These are phyloP conservation scores for Macroventuria anomochaeta DNA, from an alignment of 2,329 filamentous ascomycete genomes.

Conservation along the genomic window DNA sequence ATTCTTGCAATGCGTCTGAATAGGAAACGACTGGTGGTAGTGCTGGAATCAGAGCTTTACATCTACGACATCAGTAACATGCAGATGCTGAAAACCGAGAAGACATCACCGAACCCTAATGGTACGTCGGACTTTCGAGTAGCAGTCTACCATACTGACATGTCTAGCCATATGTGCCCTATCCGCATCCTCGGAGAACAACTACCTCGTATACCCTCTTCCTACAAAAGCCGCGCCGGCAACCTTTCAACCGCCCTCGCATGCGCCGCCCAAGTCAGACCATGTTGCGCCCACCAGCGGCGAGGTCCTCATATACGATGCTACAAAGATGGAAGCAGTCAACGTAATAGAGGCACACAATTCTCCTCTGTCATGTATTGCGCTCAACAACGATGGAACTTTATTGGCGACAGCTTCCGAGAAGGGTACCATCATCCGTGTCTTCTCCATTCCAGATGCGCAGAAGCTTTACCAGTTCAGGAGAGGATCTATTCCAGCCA, in stretches of 20 bases:
- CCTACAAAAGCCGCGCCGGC: constrained; percentile 67
- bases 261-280: constrained; percentile 78
- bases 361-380: constrained; percentile 86
- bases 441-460: constrained; percentile 89
- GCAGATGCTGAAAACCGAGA: constrained; percentile 90
- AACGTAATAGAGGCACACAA: constrained; percentile 96
- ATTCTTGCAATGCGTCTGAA: constrained; percentile 94
- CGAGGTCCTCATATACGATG: constrained; percentile 92
- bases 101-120: constrained; percentile 89
- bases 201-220: constrained; percentile 92
- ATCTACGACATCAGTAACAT: constrained; percentile 99
- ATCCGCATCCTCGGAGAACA: constrained; percentile 93
- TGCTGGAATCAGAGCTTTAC: constrained; percentile 95
- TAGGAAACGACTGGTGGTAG: constrained; percentile 88
- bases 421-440: constrained; percentile 95
- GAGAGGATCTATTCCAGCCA: constrained; percentile 90
- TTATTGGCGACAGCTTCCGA: constrained; percentile 93
- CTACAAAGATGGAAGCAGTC: constrained; percentile 85
- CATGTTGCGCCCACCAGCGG: constrained; percentile 86
- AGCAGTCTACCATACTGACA: constrained; percentile 21
- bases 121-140: constrained; percentile 53
- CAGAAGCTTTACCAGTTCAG: constrained; percentile 97
- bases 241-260: constrained; percentile 68
- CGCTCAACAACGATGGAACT: constrained; percentile 90
- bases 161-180: constrained; percentile 80